Evolutionary conservation across 108 stramenopile species (phyloP).

Genomic region (Nitzschia palea): DNA sequence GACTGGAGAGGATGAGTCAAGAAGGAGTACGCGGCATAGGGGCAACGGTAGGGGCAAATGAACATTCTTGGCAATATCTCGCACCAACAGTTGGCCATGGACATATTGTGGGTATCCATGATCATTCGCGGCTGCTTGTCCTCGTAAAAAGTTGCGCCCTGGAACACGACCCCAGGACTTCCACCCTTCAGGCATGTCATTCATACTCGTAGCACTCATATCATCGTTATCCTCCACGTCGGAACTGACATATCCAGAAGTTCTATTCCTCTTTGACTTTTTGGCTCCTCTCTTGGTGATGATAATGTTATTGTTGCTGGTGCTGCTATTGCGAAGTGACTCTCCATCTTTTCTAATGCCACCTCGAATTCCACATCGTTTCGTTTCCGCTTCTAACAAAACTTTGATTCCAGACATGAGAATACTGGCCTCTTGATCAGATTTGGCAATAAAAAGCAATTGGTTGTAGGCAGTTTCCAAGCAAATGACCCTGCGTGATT

Average conservation of each 20-base stretch:
- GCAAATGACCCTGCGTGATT: slow-evolving; percentile 66
- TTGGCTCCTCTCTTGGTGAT: slow-evolving; percentile 18
- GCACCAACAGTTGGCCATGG: slow-evolving; percentile 66
- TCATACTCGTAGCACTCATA: slow-evolving; percentile 4
- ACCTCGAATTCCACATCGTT: slow-evolving; percentile 70
- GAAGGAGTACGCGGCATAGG: slow-evolving; percentile 66
- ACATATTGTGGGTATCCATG: slow-evolving; percentile 57
- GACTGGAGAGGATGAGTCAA: slow-evolving; percentile 80
- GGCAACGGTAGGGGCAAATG: slow-evolving; percentile 65
- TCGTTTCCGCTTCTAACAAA: slow-evolving; percentile 75
- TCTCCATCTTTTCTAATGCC: slow-evolving; percentile 35
- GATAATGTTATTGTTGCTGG: neutral
- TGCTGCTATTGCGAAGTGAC: slow-evolving; percentile 6
- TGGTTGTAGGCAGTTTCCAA: slow-evolving; percentile 58
- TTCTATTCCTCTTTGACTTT: neutral
- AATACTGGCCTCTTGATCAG: slow-evolving; percentile 68
- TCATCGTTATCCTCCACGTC: slow-evolving; percentile 38
- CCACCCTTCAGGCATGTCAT: slow-evolving; percentile 29
- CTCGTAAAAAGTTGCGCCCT: slow-evolving; percentile 50
- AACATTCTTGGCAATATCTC: slow-evolving; percentile 62
- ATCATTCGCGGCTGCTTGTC: slow-evolving; percentile 48
- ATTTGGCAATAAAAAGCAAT: slow-evolving; percentile 69
- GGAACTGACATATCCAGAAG: slow-evolving; percentile 35
- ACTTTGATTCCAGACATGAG: slow-evolving; percentile 74
- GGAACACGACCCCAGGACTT: slow-evolving; percentile 53